These are phyloP conservation scores for Phylloporus sp. DNA, from an alignment of 768 basidiomycete species.

Conservation along the genomic window DNA sequence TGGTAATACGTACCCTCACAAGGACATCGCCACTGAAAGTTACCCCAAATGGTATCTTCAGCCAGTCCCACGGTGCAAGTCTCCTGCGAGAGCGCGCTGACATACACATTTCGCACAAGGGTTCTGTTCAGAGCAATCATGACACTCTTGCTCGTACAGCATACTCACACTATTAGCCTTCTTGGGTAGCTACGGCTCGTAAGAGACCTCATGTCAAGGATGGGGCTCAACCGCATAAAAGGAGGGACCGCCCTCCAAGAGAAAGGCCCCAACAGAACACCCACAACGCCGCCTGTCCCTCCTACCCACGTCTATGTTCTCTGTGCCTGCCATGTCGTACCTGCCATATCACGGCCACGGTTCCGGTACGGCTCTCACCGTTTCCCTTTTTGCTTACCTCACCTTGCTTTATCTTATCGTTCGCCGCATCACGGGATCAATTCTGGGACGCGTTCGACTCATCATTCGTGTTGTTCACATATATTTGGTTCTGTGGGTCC, in stretches of 20 bases:
- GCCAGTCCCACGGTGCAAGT: background rate
- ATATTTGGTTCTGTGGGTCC: constrained; percentile 36
- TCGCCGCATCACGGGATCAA: constrained; percentile 5
- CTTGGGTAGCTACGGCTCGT: constrained; percentile 28
- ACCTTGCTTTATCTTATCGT: constrained; percentile 24
- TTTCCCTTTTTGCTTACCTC: constrained; percentile 12
- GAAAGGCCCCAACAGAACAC: constrained; percentile 6
- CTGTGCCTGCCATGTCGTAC: background rate
- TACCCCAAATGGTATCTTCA: constrained; percentile 22
- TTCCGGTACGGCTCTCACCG: constrained; percentile 13
- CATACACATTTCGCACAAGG: constrained; percentile 27
- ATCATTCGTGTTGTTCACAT: constrained; percentile 21
- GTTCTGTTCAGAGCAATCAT: constrained; percentile 25
- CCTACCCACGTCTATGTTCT: constrained; percentile 1
- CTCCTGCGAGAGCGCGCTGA: constrained; percentile 23
- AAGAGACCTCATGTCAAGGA: constrained; percentile 14
- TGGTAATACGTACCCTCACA: constrained; percentile 5
- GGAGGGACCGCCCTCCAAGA: constrained; percentile 15
- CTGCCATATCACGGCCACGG: background rate
- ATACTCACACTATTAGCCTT: constrained; percentile 15
- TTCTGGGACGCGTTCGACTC: constrained; percentile 5
- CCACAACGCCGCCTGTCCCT: background rate
- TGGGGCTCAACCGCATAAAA: constrained; percentile 24
- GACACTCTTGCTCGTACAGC: constrained; percentile 18
- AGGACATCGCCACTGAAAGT: constrained; percentile 20